Percentiles rank a stretch among this genome's conserved stretches.
Conservation (phyloP, 1,284 basidiomycete species). For the Ceratobasidium sp. region DNA sequence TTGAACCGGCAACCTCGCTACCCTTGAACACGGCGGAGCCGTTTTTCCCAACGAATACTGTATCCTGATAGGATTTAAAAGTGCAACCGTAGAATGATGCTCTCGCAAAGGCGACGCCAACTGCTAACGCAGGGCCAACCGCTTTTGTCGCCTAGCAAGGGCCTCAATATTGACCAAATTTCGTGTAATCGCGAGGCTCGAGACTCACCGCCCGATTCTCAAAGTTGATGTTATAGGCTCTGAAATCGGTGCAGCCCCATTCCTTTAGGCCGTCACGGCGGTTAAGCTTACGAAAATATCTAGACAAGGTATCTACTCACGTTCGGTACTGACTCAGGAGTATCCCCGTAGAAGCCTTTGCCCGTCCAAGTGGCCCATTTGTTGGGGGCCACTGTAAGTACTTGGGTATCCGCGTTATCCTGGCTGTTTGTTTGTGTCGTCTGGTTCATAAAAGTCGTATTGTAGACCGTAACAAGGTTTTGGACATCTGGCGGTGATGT, state of each 20-base stretch:
- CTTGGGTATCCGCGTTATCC: constrained; percentile 44
- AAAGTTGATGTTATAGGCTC: constrained; percentile 70
- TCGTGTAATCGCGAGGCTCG: neutral
- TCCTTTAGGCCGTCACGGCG: constrained; percentile 1
- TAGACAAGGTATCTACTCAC: constrained; percentile 42
- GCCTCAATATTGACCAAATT: neutral
- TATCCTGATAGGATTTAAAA: constrained; percentile 70
- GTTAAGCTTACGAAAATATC: constrained; percentile 10
- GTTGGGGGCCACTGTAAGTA: constrained; percentile 43
- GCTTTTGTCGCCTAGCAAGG: constrained; percentile 38
- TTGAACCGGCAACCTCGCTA: constrained; percentile 66
- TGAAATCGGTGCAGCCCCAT: constrained; percentile 56
- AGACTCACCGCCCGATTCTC: constrained; percentile 65
- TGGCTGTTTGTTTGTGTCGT: constrained; percentile 42
- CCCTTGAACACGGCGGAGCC: constrained; percentile 67
- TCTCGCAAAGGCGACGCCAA: constrained; percentile 40
- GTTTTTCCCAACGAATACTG: constrained; percentile 67
- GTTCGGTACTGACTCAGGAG: constrained; percentile 33
- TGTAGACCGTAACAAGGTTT: constrained; percentile 44
- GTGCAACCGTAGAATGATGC: constrained; percentile 72
- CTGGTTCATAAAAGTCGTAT: constrained; percentile 44
- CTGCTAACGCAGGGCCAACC: constrained; percentile 43
- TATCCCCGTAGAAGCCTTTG: constrained; percentile 36
- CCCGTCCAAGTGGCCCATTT: constrained; percentile 36
- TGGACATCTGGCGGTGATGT: constrained; percentile 6